phyloP scores from a whole-genome alignment of 495 filamentous ascomycete genomes.

The Lentithecium fluviatile region DNA sequence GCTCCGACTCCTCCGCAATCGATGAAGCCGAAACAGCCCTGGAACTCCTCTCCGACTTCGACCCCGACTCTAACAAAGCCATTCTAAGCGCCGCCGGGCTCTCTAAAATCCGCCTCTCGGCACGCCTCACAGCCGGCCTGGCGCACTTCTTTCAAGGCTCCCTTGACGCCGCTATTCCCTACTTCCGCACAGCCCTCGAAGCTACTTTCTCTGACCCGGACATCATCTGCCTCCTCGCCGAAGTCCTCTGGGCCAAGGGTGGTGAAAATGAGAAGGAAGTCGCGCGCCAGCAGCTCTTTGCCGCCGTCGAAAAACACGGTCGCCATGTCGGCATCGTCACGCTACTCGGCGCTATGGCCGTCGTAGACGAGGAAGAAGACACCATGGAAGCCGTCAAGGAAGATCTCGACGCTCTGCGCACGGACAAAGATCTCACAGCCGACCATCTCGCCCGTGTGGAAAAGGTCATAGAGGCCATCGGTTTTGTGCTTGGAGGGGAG shows the following conservation, averaged over 20 bases:
- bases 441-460: conserved; percentile 54
- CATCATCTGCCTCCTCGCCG: conserved; percentile 80
- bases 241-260: conserved; percentile 90
- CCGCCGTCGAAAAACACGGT: conserved; percentile 66
- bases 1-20: conserved; percentile 61
- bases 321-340: conserved; percentile 74
- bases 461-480: conserved; percentile 58
- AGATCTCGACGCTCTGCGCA: conserved; percentile 70
- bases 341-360: conserved; percentile 76
- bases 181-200: conserved; percentile 77
- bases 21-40: conserved; percentile 55
- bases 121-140: conserved; percentile 82
- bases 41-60: conserved; percentile 44
- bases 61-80: conserved; percentile 44
- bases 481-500: conserved; percentile 43
- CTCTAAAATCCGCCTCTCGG: conserved; percentile 69
- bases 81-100: conserved; percentile 54
- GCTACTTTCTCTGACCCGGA: conserved; percentile 79
- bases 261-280: conserved; percentile 68
- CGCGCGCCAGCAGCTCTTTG: conserved; percentile 77
- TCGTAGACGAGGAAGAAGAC: conserved; percentile 75
- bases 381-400: conserved; percentile 75
- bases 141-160: conserved; percentile 68
- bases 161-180: conserved; percentile 65
- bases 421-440: conserved; percentile 54